Percentiles rank a stretch among this genome's conserved stretches.
These are phyloP conservation scores for Amaranthus hypochondriacus DNA, from an alignment of 148 eudicot genomes.

Conservation along the genomic window DNA sequence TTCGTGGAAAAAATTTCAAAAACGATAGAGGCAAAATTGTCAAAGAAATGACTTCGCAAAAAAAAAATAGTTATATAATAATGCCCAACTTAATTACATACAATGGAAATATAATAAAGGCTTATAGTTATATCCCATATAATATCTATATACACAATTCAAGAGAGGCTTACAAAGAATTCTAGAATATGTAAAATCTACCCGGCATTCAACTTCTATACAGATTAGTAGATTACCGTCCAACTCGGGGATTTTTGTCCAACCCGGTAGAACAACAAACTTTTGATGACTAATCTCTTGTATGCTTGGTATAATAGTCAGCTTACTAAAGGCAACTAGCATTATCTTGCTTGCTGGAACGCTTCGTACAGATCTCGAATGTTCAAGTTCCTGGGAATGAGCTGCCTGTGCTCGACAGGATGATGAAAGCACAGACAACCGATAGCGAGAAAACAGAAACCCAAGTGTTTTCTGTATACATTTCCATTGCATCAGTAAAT, in stretches of 20 bases:
- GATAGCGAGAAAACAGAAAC: constrained; percentile 95
- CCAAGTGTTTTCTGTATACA: constrained; percentile 96
- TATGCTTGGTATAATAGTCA: constrained; percentile 10
- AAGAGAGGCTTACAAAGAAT: constrained; percentile 1
- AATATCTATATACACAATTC: neutral
- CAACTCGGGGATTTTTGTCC: neutral
- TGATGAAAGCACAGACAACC: constrained; percentile 95
- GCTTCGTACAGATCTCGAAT: neutral
- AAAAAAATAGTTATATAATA: neutral
- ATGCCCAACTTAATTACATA: neutral
- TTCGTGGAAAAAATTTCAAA: too few relatives aligned
- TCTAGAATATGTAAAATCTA: neutral
- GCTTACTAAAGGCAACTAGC: constrained; percentile 4
- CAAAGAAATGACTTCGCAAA: too few relatives aligned
- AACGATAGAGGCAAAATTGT: too few relatives aligned
- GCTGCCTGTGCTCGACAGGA: constrained; percentile 71
- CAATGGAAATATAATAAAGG: neutral
- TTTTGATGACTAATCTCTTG: neutral
- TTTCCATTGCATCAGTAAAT: constrained; percentile 98
- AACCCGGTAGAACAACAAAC: neutral
- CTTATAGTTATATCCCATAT: too few relatives aligned
- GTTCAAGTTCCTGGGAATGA: constrained; percentile 60
- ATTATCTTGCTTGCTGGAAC: constrained; percentile 10
- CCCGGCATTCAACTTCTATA: constrained; percentile 14
- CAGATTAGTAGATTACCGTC: neutral